Base-by-base conservation (phyloP, 257 asterid species). In the Leonotis leonurus region DNA sequence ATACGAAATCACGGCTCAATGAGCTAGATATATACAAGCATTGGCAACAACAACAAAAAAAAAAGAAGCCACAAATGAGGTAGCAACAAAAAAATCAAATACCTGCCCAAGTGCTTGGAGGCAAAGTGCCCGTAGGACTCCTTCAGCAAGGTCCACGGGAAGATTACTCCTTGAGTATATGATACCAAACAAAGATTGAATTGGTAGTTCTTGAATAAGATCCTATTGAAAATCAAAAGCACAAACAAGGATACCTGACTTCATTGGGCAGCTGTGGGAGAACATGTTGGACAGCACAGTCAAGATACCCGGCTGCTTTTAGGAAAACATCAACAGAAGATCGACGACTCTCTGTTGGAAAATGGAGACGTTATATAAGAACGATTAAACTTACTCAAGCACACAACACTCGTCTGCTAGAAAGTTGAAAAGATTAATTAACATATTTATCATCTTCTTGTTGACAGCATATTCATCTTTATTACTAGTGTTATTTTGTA, bases 21-120 rank as follows among this genome's bases (percentile, higher is more conserved):
- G n/a, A 27, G 52, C 17, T 49, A 29, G 59, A 65, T 49, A 40
- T 11, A 33, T 58, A 5, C 17, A 59, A 67, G 20, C 32, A 54
- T 61, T 17, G 50, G 14, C 32, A 29, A 30, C 51, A n/a, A n/a
- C n/a, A n/a, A n/a, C n/a, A n/a, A n/a, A n/a, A n/a, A n/a, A n/a
- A n/a, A n/a, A n/a, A n/a, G 48, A 43, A 35, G 51, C 26, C 53
- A 18, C 21, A 9, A 67, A 41, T 44, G 55, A 57, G 41, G 65
- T 16, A 45, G 59, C 64, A 20, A 36, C 14, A 45, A 60, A 37
- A 56, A 62, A 57, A 75, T 53, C 37, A 26, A 66, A 53, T 86
- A 92, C 95, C 97, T 92, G 97, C 54, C 97, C 98, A 63, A 92
- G 73, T 26, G 95, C 95, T 82, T 92, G 95, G 70, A 92, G 98